Conservation (phyloP, 805 yeast species). For the Alloascoidea africana region DNA sequence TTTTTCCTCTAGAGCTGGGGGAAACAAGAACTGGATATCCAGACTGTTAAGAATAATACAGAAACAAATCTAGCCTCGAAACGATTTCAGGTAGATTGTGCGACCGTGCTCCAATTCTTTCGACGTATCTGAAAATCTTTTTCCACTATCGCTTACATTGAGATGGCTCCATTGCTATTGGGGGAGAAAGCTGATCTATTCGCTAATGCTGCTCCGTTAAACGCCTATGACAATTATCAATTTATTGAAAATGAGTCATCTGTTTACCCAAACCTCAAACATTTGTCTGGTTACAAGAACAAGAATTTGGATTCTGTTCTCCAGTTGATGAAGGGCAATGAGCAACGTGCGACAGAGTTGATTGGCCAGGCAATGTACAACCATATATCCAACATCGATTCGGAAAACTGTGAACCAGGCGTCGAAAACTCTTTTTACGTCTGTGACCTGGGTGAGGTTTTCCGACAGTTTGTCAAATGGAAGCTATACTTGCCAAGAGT, state of each 20-base stretch:
- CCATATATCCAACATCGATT: slow-evolving; percentile 31
- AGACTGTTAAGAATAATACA: neutral
- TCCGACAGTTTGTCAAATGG: slow-evolving; percentile 55
- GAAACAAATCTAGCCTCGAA: neutral
- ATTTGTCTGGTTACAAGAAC: neutral
- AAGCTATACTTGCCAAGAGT: slow-evolving; percentile 47
- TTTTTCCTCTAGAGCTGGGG: slow-evolving; percentile 3
- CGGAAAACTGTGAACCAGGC: slow-evolving; percentile 49
- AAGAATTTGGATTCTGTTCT: neutral
- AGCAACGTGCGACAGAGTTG: slow-evolving; percentile 15
- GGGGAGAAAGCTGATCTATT: neutral
- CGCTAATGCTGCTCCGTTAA: neutral
- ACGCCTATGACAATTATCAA: neutral
- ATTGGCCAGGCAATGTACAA: slow-evolving; percentile 25
- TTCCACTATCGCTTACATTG: neutral
- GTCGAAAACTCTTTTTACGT: slow-evolving; percentile 82
- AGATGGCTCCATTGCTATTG: neutral
- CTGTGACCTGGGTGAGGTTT: slow-evolving; percentile 67
- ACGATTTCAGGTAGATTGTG: neutral
- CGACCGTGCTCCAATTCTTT: neutral
- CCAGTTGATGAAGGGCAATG: slow-evolving; percentile 12
- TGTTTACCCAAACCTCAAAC: neutral
- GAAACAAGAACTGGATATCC: neutral
- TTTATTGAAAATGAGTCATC: slow-evolving; percentile 6
- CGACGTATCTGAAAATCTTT: neutral